Percentiles rank a stretch among this genome's conserved stretches.
Evolutionary conservation across 2,329 filamentous ascomycete species (phyloP).

Genomic region (Onygenales sp.): DNA sequence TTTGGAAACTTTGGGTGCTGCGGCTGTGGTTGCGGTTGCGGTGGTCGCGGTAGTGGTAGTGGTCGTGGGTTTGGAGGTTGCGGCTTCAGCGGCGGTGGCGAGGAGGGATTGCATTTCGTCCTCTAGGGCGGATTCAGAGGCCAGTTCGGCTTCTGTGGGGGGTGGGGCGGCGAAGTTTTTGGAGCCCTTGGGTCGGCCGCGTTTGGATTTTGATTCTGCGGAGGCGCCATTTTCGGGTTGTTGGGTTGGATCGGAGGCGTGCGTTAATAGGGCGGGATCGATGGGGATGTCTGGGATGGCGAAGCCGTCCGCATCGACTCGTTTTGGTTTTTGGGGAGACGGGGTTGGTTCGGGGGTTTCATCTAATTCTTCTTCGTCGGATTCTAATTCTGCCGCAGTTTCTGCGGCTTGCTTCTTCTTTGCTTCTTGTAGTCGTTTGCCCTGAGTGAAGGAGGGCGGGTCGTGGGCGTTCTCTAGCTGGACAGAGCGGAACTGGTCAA

Average conservation of each 20-base stretch:
- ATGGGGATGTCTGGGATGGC: constrained; percentile 48
- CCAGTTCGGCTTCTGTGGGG: constrained; percentile 51
- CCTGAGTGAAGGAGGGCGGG: constrained; percentile 64
- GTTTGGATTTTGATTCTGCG: constrained; percentile 11
- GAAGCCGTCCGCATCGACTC: constrained; percentile 59
- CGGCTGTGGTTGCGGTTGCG: constrained; percentile 36
- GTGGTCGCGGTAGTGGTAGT: constrained; percentile 34
- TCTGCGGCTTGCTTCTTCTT: constrained; percentile 22
- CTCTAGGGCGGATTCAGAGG: constrained; percentile 52
- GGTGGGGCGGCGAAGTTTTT: constrained; percentile 33
- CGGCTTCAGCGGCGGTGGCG: constrained; percentile 26
- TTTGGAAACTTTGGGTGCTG: constrained; percentile 20
- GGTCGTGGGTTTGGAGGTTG: constrained; percentile 17
- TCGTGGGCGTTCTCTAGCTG: constrained; percentile 60
- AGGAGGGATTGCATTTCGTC: constrained; percentile 63
- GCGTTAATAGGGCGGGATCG: constrained; percentile 30
- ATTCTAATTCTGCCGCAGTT: constrained; percentile 31
- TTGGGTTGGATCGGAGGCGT: constrained; percentile 1
- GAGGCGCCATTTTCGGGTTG: background rate
- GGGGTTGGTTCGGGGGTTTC: constrained; percentile 24
- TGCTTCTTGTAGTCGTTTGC: constrained; percentile 50
- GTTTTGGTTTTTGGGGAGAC: constrained; percentile 21
- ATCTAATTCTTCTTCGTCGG: constrained; percentile 38
- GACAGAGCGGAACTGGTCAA: constrained; percentile 64
- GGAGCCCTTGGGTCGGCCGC: constrained; percentile 22